phyloP scores from a whole-genome alignment of 1,284 basidiomycete genomes.

The Agaricales sp. region DNA sequence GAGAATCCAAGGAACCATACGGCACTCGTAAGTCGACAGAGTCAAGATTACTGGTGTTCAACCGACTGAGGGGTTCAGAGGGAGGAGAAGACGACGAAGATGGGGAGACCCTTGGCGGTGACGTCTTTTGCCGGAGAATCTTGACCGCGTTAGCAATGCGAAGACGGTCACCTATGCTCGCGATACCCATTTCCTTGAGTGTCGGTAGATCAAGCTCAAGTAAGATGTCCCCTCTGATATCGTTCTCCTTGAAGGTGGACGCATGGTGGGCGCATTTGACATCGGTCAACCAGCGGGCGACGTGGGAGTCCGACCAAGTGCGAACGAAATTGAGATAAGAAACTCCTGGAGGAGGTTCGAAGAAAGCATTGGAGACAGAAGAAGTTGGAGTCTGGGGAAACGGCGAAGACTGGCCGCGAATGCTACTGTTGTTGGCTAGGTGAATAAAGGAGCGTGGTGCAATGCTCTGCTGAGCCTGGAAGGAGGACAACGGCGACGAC shows the following conservation, averaged over 20 bases:
- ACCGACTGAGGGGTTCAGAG: constrained; percentile 13
- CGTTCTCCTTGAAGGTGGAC: constrained; percentile 66
- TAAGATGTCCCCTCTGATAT: constrained; percentile 83
- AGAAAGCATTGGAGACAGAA: constrained; percentile 18
- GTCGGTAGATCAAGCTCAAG: constrained; percentile 81
- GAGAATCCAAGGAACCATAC: constrained; percentile 9
- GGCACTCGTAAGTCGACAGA: constrained; percentile 3
- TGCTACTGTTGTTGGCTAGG: constrained; percentile 17
- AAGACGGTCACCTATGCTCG: constrained; percentile 83
- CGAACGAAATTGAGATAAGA: constrained; percentile 53
- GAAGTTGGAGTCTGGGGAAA: constrained; percentile 31
- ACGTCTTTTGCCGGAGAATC: constrained; percentile 46
- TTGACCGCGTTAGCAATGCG: constrained; percentile 82
- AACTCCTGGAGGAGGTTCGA: constrained; percentile 50
- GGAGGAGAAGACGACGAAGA: constrained; percentile 15
- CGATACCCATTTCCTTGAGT: constrained; percentile 82
- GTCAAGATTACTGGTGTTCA: constrained; percentile 13
- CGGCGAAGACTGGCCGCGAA: constrained; percentile 27
- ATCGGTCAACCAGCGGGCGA: constrained; percentile 62
- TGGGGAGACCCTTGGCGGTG: constrained; percentile 21
- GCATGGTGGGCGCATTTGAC: constrained; percentile 67
- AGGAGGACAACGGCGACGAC: constrained; percentile 34
- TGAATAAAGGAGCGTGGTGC: constrained; percentile 26
- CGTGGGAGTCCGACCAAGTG: constrained; percentile 61
- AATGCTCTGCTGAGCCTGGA: constrained; percentile 24